Conservation (phyloP, 1,284 basidiomycete species). For the Hortiboletus rubellus region DNA sequence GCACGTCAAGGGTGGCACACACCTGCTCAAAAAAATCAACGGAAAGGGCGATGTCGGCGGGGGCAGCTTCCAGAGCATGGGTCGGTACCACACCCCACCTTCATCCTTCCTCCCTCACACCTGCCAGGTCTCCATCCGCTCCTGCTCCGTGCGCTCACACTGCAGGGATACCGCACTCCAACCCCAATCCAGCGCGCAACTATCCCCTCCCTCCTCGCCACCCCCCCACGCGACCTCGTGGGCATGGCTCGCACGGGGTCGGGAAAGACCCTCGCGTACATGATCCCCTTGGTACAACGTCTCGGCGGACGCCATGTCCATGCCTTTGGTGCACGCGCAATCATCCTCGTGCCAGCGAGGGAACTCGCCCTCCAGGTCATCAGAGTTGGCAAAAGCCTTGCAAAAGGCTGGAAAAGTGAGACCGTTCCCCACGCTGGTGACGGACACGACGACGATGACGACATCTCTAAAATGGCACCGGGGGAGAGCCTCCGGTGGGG, state of each 20-base stretch:
- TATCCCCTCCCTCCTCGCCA: constrained; percentile 82
- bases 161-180: constrained; percentile 94
- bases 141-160: constrained; percentile 80
- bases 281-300: constrained; percentile 89
- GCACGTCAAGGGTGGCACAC: constrained; percentile 68
- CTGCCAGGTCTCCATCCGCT: constrained; percentile 78
- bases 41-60: constrained; percentile 75
- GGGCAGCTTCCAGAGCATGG: constrained; percentile 88
- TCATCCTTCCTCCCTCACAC: constrained; percentile 4
- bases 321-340: constrained; percentile 81
- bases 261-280: constrained; percentile 96
- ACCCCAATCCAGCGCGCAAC: constrained; percentile 95
- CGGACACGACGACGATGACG: constrained; percentile 49
- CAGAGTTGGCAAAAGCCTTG: constrained; percentile 92
- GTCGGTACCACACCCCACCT: constrained; percentile 42
- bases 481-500: constrained; percentile 86
- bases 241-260: constrained; percentile 99
- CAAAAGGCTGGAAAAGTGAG: constrained; percentile 70
- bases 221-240: constrained; percentile 91
- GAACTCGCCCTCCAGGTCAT: constrained; percentile 95
- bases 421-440: constrained; percentile 64
- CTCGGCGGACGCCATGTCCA: constrained; percentile 81
- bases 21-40: constrained; percentile 68
- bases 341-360: constrained; percentile 90
- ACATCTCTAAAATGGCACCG: constrained; percentile 47